A percentile compares a stretch with the other conserved stretches of the same genome.
These are phyloP conservation scores for Hymenoscyphus albidus DNA, from an alignment of 2,329 filamentous ascomycete species.

Conservation along the genomic window DNA sequence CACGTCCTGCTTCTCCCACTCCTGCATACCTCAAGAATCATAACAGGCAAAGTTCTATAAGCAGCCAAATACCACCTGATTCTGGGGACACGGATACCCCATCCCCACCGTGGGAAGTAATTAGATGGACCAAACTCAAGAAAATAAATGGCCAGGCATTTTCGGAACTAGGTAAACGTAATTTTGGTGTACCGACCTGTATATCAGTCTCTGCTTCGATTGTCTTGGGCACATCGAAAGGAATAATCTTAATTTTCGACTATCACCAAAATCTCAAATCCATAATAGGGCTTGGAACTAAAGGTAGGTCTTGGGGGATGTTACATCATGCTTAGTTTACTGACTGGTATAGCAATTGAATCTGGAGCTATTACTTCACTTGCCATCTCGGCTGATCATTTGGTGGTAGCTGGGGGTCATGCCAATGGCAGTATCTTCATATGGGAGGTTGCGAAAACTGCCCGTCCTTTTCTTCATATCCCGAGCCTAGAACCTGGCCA, in stretches of 20 bases:
- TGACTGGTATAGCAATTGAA: conserved; percentile 67
- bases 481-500: conserved; percentile 67
- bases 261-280: conserved; percentile 93
- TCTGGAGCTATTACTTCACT: conserved; percentile 83
- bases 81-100: conserved; percentile 64
- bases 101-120: conserved; percentile 90
- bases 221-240: conserved; percentile 88
- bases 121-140: conserved; percentile 89
- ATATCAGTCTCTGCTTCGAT: conserved; percentile 84
- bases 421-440: conserved; percentile 90
- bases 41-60: conserved; percentile 76
- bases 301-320: conserved; percentile 52
- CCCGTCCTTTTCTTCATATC: conserved; percentile 84
- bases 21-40: conserved; percentile 67
- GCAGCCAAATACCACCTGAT: conserved; percentile 63
- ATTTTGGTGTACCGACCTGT: conserved; percentile 88
- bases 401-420: conserved; percentile 87
- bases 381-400: conserved; percentile 89
- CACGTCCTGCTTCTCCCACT: conserved; percentile 64
- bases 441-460: conserved; percentile 83
- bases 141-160: conserved; percentile 89
- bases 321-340: conserved; percentile 16
- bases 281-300: conserved; percentile 90
- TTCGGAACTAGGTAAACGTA: conserved; percentile 86
- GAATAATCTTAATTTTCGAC: conserved; percentile 92